These are phyloP conservation scores for Kwoniella europaea DNA, from an alignment of 768 basidiomycete genomes.

Conservation along the genomic window DNA sequence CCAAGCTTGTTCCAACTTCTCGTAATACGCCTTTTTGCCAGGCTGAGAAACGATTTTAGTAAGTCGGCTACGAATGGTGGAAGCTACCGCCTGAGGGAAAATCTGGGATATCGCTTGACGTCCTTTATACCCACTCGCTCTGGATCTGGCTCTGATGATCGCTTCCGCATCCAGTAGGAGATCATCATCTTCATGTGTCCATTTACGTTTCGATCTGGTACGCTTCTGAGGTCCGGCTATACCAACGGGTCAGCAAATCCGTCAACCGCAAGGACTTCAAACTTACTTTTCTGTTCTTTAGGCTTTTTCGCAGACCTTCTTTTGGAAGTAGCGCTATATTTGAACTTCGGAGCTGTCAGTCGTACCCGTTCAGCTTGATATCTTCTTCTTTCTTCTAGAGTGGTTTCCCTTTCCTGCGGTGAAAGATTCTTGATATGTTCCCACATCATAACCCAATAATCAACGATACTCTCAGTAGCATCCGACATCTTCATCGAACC, in stretches of 20 bases:
- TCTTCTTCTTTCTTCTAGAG: slow-evolving; percentile 11
- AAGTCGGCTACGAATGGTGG: slow-evolving; percentile 54
- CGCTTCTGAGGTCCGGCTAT: slow-evolving; percentile 1
- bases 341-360: background rate
- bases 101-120: slow-evolving; percentile 76
- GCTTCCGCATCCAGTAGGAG: slow-evolving; percentile 81
- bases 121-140: slow-evolving; percentile 65
- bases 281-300: slow-evolving; percentile 8
- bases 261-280: too few species aligned
- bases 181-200: slow-evolving; percentile 87
- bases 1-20: slow-evolving; percentile 81
- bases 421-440: slow-evolving; percentile 6
- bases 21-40: slow-evolving; percentile 75
- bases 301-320: slow-evolving; percentile 5
- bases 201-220: slow-evolving; percentile 59
- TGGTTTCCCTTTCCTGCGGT: background rate
- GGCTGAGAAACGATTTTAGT: slow-evolving; percentile 67
- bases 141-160: slow-evolving; percentile 79
- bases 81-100: slow-evolving; percentile 65
- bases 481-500: slow-evolving; percentile 18
- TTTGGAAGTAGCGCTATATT: background rate
- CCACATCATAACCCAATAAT: slow-evolving; percentile 30
- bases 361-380: background rate
- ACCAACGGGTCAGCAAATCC: too few species aligned
- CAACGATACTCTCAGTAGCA: slow-evolving; percentile 25